These are phyloP conservation scores for Botrytis elliptica DNA, from an alignment of 2,329 filamentous ascomycete species.

Conservation along the genomic window DNA sequence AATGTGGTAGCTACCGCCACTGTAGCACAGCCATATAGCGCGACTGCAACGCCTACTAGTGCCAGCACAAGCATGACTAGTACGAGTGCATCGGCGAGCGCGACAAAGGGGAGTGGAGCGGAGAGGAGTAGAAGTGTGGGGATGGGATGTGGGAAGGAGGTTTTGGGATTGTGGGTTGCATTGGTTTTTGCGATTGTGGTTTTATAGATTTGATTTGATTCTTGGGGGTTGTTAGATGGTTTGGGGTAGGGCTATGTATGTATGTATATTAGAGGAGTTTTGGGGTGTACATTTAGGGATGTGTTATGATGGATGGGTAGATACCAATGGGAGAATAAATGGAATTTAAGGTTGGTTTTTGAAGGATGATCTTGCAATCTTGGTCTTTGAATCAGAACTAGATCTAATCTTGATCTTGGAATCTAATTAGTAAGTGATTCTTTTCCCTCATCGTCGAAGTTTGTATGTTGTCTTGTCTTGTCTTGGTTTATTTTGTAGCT, in stretches of 20 bases:
- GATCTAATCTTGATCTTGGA: too few species aligned
- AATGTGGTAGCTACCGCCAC: conserved; percentile 27
- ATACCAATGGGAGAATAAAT: neutral
- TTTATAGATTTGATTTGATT: neutral
- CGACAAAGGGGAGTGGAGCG: conserved; percentile 84
- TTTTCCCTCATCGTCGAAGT: too few species aligned
- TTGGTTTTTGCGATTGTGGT: conserved; percentile 19
- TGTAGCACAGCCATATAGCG: conserved; percentile 68
- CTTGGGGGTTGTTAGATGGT: neutral
- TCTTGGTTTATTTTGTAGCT: too few species aligned
- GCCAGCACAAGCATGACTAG: conserved; percentile 84
- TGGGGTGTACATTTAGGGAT: neutral
- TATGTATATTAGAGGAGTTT: conserved; percentile 4
- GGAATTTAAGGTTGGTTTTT: neutral
- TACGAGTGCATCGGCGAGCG: conserved; percentile 68
- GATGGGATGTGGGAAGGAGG: conserved; percentile 49
- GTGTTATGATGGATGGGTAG: neutral
- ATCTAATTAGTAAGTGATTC: too few species aligned
- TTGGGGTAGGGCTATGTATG: neutral
- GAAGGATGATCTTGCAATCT: too few species aligned
- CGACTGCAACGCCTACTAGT: conserved; percentile 45
- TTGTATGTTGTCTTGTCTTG: too few species aligned
- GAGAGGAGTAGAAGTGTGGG: conserved; percentile 77
- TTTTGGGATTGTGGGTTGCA: conserved; percentile 19
- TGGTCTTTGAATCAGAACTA: too few species aligned